These are phyloP conservation scores for Yamadazyma sp. DNA, from an alignment of 1,139 yeast genomes.

Conservation along the genomic window DNA sequence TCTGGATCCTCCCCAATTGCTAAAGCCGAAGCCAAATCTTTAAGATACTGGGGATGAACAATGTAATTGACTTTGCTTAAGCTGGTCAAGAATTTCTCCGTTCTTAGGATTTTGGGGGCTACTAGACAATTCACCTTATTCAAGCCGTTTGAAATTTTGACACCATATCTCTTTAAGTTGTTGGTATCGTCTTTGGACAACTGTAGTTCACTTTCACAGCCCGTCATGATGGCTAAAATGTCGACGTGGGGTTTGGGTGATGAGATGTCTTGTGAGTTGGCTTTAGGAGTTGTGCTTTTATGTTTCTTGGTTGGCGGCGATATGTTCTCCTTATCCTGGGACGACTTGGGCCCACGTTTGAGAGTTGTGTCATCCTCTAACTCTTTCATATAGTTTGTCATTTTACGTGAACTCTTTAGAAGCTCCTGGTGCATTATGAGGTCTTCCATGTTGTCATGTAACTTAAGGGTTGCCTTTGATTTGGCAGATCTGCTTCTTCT, in stretches of 20 bases:
- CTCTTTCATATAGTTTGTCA: constrained; percentile 36
- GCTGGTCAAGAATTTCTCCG: constrained; percentile 74
- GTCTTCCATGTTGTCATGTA: constrained; percentile 70
- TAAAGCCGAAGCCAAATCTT: constrained; percentile 36
- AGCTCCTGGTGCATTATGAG: constrained; percentile 58
- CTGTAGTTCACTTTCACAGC: constrained; percentile 53
- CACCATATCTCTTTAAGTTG: constrained; percentile 32
- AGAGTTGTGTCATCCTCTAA: constrained; percentile 20
- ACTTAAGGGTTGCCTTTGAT: constrained; percentile 60
- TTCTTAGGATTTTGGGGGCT: constrained; percentile 78
- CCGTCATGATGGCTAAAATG: constrained; percentile 55
- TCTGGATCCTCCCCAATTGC: constrained; percentile 22
- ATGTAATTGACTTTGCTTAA: constrained; percentile 38
- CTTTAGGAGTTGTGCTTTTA: constrained; percentile 14
- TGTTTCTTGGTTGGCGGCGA: constrained; percentile 12
- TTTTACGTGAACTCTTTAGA: constrained; percentile 37
- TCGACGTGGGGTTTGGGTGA: neutral
- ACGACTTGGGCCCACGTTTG: constrained; percentile 8
- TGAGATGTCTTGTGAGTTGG: neutral
- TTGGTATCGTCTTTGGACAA: constrained; percentile 33
- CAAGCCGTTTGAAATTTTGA: constrained; percentile 38
- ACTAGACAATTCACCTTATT: constrained; percentile 49
- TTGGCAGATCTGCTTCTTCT: constrained; percentile 52
- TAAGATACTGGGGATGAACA: constrained; percentile 48
- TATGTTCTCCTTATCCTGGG: constrained; percentile 9